These are phyloP conservation scores for Apiospora kogelbergensis DNA, from an alignment of 2,329 filamentous ascomycete species.

Conservation along the genomic window DNA sequence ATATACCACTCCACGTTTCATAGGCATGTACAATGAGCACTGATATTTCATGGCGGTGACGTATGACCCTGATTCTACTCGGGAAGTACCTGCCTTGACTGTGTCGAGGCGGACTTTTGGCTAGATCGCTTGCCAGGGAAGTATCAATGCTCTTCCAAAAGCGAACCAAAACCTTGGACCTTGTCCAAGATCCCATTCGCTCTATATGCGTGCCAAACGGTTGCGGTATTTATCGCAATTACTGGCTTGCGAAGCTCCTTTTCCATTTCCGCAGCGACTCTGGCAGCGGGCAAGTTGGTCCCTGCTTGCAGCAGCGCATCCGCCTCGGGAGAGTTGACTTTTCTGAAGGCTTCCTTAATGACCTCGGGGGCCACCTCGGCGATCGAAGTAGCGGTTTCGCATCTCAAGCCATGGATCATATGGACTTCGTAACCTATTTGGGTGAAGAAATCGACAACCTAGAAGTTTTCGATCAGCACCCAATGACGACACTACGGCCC, in stretches of 20 bases:
- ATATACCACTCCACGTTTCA: background rate
- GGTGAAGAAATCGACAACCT: conserved; percentile 30
- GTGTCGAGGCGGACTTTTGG: background rate
- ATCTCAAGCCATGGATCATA: conserved; percentile 29
- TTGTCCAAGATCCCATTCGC: conserved; percentile 27
- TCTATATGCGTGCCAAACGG: conserved; percentile 31
- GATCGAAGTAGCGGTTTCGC: conserved; percentile 25
- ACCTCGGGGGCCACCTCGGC: conserved; percentile 31
- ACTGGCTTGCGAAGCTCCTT: conserved; percentile 26
- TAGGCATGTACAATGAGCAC: background rate
- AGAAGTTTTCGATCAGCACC: background rate
- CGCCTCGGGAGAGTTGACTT: conserved; percentile 23
- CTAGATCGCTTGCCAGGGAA: background rate
- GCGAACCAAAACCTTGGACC: conserved; percentile 20
- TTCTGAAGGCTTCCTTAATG: conserved; percentile 27
- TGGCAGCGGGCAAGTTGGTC: conserved; percentile 32
- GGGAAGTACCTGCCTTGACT: background rate
- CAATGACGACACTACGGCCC: background rate
- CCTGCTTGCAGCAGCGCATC: conserved; percentile 32
- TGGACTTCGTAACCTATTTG: conserved; percentile 29
- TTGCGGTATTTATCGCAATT: conserved; percentile 33
- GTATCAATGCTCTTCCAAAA: conserved; percentile 17
- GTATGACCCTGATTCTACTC: background rate
- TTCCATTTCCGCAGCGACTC: conserved; percentile 29
- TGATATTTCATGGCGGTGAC: background rate